Evolutionary conservation across 176 grass and related monocot genomes (phyloP), one percentile per base, ranked within the genome.

Genomic region (Melocanna baccifera): DNA sequence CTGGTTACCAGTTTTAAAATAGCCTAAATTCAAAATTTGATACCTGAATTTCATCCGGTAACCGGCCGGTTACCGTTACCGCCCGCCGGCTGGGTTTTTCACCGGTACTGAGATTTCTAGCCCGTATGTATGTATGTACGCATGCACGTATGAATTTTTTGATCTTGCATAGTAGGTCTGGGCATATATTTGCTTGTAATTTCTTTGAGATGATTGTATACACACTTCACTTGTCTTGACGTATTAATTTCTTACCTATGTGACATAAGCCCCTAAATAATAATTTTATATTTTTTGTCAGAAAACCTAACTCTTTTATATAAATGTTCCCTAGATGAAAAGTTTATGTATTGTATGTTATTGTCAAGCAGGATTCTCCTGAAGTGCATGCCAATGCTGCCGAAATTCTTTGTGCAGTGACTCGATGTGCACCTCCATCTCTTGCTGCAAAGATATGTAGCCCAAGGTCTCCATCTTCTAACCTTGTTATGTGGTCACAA

Each of bases 321-420:
- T 51, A 63, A 18, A 25, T 79, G 10, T 67, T 58, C 69, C 15
- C 22, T 81, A 75, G 69, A 9, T 32, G 48, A 69, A 79, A 80
- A 23, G 18, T 88, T 90, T 64, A 81, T 67, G 28, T 50, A 12
- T n/a, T 83, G n/a, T 75, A 51, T 81, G 77, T 36, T 80, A 65
- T 75, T 73, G 18, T 34, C 52, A 64, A 90, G 76, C 86, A 99
- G 97, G 93, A 96, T 75, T 99, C 90, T 88, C 91, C 91, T 89
- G 91, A 99, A 89, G 97, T 99, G 64, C 97, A 99, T 84, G 91
- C 93, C 62, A 99, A 99, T 84, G 88, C 91, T 89, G 86, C 97
- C 19, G 93, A 99, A 85, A 96, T 96, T 80, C 91, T 99, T 68
- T 96, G 97, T 87, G 91, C 97, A 48, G 91, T 99, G 66, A 99